These are phyloP conservation scores for Parastagonospora avenae DNA, from an alignment of 2,329 filamentous ascomycete genomes.

Conservation along the genomic window DNA sequence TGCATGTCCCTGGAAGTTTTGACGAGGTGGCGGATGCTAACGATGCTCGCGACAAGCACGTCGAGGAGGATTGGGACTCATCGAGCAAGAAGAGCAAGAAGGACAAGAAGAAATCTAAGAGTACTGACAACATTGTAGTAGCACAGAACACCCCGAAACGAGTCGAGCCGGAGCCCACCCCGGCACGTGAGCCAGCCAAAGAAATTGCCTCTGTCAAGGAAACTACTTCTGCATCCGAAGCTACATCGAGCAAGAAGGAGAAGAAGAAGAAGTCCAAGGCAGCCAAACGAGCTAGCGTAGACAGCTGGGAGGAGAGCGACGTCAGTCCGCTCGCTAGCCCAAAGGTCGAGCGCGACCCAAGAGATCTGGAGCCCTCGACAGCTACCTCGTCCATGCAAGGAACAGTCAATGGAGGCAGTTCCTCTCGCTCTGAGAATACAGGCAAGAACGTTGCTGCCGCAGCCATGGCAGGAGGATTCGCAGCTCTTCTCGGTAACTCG, in stretches of 20 bases:
- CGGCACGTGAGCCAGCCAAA: conserved; percentile 12
- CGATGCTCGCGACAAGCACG: conserved; percentile 38
- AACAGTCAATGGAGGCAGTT: conserved; percentile 8
- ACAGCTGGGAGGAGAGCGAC: conserved; percentile 40
- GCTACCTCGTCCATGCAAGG: conserved; percentile 1
- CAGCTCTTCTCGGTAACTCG: conserved; percentile 36
- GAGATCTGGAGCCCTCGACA: conserved; percentile 17
- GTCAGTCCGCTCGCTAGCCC: conserved; percentile 30
- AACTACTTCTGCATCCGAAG: conserved; percentile 18
- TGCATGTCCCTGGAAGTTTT: conserved; percentile 69
- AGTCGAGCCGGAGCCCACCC: conserved; percentile 10
- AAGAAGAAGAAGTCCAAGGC: conserved; percentile 43
- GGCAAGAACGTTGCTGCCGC: conserved; percentile 24
- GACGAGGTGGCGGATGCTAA: conserved; percentile 41
- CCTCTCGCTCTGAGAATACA: conserved; percentile 13
- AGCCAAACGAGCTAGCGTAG: conserved; percentile 33
- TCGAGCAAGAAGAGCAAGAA: conserved; percentile 30
- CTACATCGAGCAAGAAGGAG: conserved; percentile 48
- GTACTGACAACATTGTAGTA: conserved; percentile 28
- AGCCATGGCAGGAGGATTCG: conserved; percentile 40
- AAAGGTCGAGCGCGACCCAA: conserved; percentile 38
- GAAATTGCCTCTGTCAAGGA: conserved; percentile 9
- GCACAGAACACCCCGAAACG: conserved; percentile 19
- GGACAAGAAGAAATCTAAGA: conserved; percentile 32
- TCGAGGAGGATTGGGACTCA: conserved; percentile 18